These are phyloP conservation scores for Rhizopus stolonifer DNA, from an alignment of 371 early-diverging fungal genomes.

Conservation along the genomic window DNA sequence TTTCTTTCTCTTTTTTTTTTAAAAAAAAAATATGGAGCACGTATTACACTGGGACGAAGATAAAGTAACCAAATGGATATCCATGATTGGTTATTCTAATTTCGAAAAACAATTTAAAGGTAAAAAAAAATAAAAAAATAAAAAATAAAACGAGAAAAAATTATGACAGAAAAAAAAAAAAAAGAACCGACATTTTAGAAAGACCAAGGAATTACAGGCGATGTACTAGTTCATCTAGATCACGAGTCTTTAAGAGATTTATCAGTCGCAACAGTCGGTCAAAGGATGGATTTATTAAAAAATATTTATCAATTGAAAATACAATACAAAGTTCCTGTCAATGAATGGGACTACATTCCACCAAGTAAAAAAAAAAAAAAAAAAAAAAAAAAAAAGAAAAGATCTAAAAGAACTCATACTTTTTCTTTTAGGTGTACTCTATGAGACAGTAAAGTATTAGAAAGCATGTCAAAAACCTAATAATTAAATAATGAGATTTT, in stretches of 20 bases:
- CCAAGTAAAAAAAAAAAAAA: slow-evolving; percentile 54
- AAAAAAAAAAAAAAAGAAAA: not conserved
- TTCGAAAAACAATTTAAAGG: slow-evolving; percentile 64
- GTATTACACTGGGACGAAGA: slow-evolving; percentile 61
- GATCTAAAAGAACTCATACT: not conserved
- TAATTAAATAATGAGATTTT: not conserved
- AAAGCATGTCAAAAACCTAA: too few relatives aligned
- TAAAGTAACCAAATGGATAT: slow-evolving; percentile 61
- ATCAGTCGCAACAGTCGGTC: slow-evolving; percentile 83
- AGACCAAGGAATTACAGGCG: slow-evolving; percentile 93
- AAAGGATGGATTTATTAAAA: slow-evolving; percentile 81
- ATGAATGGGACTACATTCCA: slow-evolving; percentile 85
- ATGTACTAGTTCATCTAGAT: slow-evolving; percentile 85
- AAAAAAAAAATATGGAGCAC: slow-evolving; percentile 25
- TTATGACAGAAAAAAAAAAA: not conserved
- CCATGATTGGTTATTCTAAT: slow-evolving; percentile 53
- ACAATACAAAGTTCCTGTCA: slow-evolving; percentile 76
- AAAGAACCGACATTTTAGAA: not conserved
- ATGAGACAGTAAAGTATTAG: slow-evolving; percentile 69
- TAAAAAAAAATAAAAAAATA: slow-evolving; percentile 13
- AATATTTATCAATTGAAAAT: slow-evolving; percentile 82
- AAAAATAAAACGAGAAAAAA: too few relatives aligned
- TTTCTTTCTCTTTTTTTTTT: not conserved
- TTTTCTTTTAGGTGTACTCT: slow-evolving; percentile 49
- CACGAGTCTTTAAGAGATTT: slow-evolving; percentile 89